These are phyloP conservation scores for Plasmodium billcollinsi DNA, from an alignment of 169 alveolate genomes.

Conservation along the genomic window DNA sequence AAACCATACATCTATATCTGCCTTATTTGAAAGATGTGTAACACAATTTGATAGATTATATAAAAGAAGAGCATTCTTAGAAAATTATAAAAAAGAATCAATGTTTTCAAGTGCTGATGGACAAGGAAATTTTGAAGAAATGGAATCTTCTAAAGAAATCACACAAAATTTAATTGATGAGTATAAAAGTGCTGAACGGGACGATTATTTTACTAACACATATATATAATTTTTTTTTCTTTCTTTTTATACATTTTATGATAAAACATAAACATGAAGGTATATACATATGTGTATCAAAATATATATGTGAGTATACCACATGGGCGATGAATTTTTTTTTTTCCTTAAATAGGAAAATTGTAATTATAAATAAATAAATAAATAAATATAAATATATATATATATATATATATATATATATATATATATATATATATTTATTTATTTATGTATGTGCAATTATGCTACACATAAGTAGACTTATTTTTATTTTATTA, in stretches of 20 bases:
- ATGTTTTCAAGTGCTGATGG: conserved; percentile 90
- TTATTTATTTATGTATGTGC: too few species aligned
- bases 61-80: conserved; percentile 97
- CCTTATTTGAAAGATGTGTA: conserved; percentile 92
- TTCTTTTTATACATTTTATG: too few species aligned
- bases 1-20: conserved; percentile 98
- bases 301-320: neutral
- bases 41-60: conserved; percentile 94
- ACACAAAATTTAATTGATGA: conserved; percentile 95
- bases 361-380: too few species aligned
- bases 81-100: conserved; percentile 93
- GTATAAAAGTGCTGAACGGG: conserved; percentile 97
- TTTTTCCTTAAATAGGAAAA: too few species aligned
- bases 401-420: too few species aligned
- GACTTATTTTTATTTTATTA: too few species aligned
- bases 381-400: too few species aligned
- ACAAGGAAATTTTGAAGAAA: conserved; percentile 93
- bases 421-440: too few species aligned
- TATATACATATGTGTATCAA: neutral
- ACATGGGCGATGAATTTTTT: too few species aligned
- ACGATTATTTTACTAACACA: conserved; percentile 90
- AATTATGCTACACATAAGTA: too few species aligned
- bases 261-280: neutral
- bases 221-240: conserved; percentile 10
- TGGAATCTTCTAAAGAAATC: conserved; percentile 93